These are phyloP conservation scores for Wickerhamiella nectarea DNA, from an alignment of 805 yeast species.

Conservation along the genomic window DNA sequence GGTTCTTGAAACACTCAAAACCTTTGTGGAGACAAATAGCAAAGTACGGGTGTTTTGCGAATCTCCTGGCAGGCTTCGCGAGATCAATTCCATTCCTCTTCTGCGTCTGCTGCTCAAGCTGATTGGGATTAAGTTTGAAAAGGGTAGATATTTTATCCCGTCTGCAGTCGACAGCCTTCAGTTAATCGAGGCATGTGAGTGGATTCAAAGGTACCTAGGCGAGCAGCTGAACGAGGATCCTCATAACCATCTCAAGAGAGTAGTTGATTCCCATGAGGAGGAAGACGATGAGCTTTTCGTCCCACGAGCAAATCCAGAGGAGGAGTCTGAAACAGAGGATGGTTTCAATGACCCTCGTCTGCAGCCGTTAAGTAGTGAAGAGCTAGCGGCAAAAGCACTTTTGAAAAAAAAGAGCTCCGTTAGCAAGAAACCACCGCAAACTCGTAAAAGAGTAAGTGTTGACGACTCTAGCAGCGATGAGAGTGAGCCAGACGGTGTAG, in stretches of 20 bases:
- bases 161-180: constrained; percentile 22
- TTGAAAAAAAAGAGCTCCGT: constrained; percentile 4
- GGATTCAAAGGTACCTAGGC: constrained; percentile 32
- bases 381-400: constrained; percentile 14
- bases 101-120: constrained; percentile 35
- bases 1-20: constrained; percentile 30
- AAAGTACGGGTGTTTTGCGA: constrained; percentile 17
- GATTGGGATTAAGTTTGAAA: constrained; percentile 33
- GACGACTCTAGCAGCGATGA: constrained; percentile 4
- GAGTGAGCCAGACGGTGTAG: not conserved
- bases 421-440: constrained; percentile 13
- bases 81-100: constrained; percentile 35
- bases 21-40: constrained; percentile 17
- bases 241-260: constrained; percentile 27
- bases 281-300: constrained; percentile 11
- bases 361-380: constrained; percentile 19
- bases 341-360: constrained; percentile 18
- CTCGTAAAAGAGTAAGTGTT: not conserved
- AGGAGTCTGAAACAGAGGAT: constrained; percentile 4
- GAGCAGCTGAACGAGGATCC: constrained; percentile 27
- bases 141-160: constrained; percentile 32
- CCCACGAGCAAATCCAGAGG: constrained; percentile 19
- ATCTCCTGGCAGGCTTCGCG: constrained; percentile 18
- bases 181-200: constrained; percentile 27
- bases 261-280: constrained; percentile 25